These are phyloP conservation scores for Alopecurus myosuroides DNA, from an alignment of 176 grass and related monocot species.

Conservation along the genomic window DNA sequence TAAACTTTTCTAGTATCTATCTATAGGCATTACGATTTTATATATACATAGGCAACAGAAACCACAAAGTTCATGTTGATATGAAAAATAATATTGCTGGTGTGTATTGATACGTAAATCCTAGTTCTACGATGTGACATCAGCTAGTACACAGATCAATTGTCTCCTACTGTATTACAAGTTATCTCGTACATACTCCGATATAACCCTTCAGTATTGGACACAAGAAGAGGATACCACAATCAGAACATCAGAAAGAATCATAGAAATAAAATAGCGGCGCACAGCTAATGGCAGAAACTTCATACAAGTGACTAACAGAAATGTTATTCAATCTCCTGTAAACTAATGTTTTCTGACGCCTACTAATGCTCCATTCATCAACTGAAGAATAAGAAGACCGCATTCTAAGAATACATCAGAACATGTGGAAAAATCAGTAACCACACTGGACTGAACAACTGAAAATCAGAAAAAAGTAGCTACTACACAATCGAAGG, in stretches of 20 bases:
- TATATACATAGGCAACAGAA: not conserved
- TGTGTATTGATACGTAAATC: not conserved
- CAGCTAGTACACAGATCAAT: not conserved
- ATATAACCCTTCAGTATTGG: not conserved
- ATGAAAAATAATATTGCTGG: not conserved
- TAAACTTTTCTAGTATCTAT: not conserved
- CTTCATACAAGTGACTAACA: not conserved
- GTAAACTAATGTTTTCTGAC: not conserved
- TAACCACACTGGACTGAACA: not conserved
- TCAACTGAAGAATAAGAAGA: not conserved
- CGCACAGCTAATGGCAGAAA: not conserved
- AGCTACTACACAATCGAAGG: not conserved
- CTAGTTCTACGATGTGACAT: not conserved
- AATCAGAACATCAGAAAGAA: not conserved
- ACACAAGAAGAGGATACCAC: not conserved
- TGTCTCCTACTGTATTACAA: not conserved
- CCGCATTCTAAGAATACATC: not conserved
- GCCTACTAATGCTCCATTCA: not conserved
- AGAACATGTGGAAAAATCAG: not conserved
- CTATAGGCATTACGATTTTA: not conserved
- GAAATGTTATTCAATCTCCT: not conserved
- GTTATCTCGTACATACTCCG: not conserved
- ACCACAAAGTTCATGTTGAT: not conserved
- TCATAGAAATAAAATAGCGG: not conserved
- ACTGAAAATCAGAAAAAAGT: not conserved